A percentile compares a stretch with the other conserved stretches of the same genome.
Conservation (phyloP, 352 stramenopile genomes). For the Pythium pyrilobum region DNA sequence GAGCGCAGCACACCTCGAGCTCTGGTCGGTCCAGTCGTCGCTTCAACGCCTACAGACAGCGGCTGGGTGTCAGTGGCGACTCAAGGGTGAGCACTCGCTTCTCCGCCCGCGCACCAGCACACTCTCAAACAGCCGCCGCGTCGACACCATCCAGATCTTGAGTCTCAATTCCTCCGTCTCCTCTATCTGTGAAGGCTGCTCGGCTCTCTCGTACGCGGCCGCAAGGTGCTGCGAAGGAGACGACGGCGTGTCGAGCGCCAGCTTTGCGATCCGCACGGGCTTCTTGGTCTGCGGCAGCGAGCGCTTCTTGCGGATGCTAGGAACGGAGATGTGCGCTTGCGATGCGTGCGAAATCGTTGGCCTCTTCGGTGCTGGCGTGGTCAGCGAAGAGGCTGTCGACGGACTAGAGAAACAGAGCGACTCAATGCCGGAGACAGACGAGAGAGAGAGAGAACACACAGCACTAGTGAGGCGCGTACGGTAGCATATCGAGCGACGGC, state of each 20-base stretch:
- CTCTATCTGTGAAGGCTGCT: background rate
- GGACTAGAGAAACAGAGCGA: no score
- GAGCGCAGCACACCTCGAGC: background rate
- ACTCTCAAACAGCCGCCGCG: slow-evolving; percentile 16
- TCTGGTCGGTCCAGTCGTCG: slow-evolving; percentile 13
- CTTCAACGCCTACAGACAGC: slow-evolving; percentile 5
- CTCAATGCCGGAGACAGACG: background rate
- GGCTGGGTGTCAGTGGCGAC: no score
- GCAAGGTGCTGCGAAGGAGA: background rate
- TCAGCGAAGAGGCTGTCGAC: no score
- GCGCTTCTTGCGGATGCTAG: slow-evolving; percentile 1
- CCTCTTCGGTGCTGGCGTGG: no score
- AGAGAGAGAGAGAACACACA: background rate
- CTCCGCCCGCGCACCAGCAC: slow-evolving; percentile 4
- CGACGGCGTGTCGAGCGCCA: background rate
- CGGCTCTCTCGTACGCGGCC: background rate
- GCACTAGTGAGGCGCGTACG: background rate
- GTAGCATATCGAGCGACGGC: slow-evolving; percentile 5
- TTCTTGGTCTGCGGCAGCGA: background rate
- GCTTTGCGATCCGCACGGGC: slow-evolving; percentile 4
- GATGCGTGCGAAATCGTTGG: no score
- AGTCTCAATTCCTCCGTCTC: background rate
- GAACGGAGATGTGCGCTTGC: background rate
- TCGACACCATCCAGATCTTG: slow-evolving; percentile 22
- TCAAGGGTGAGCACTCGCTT: no score